Base-by-base conservation (phyloP, 331 rosid species). In the Malus hybrid region DNA sequence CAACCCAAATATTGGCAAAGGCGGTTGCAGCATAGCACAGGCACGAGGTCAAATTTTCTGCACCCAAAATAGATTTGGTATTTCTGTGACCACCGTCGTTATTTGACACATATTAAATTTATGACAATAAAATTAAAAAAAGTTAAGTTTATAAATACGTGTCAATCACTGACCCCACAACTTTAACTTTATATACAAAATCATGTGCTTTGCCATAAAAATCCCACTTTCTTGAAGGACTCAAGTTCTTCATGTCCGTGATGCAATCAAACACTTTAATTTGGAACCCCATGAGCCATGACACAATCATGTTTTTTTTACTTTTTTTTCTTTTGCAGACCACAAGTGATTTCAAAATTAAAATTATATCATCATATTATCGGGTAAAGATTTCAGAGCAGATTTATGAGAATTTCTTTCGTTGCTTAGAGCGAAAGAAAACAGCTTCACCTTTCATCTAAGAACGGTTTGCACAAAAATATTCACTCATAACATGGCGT, bases 181-280 rank as follows among this genome's bases (percentile, higher is more conserved):
- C 29, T 1, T 13, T 10, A 4, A 27, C n/a, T 59, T 20, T 12
- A 60, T 60, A 72, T 60, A 18, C 15, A 73, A 60, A 39, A 27
- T 20, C 61, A 10, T 39, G 18, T 34, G 55, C 42, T n/a, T 39
- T 32, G 54, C 33, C 54, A 39, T 39, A 44, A 44, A 33, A n/a
- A 60, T 61, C 68, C 76, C 42, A 39, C 59, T 73, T 61, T 39
- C 56, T 72, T 73, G 69, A 59, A 60, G 36, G 7, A 16, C 76
- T 39, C 48, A 60, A 60, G 5, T 66, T 66, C 2, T 34, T 5
- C 20, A 3, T 15, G 22, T 55, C 5, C 52, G 22, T n/a, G 15
- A 71, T 71, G 75, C 75, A 6, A 32, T 42, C 48, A 42, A 56
- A 10, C 3, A 5, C 7, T 15, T 0, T 13, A 24, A 2, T 15